Evolutionary conservation across 148 eudicot species (phyloP).

Genomic region (Rhododendron ovatum): DNA sequence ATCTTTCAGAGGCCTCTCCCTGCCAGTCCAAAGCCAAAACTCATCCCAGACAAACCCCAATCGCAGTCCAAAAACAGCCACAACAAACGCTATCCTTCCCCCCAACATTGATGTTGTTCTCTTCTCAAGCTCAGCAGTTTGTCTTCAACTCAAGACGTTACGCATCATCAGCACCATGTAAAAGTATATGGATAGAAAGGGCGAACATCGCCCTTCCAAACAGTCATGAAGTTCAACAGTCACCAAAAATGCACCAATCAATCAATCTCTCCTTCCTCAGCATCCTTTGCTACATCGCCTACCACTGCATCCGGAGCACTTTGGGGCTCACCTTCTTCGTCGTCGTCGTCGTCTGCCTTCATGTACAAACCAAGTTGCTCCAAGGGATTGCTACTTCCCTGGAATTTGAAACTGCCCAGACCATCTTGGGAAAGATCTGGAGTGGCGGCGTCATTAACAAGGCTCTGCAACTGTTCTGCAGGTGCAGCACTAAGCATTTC

Average conservation of each 20-base stretch:
- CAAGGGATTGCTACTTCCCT: conserved; percentile 69
- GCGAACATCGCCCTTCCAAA: neutral
- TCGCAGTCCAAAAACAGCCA: neutral
- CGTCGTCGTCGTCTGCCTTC: conserved; percentile 82
- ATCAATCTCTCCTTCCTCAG: conserved; percentile 75
- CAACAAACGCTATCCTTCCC: neutral
- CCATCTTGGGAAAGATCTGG: conserved; percentile 48
- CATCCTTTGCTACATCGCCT: conserved; percentile 28
- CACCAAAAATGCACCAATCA: no score
- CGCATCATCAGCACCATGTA: neutral
- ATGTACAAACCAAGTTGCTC: conserved; percentile 91
- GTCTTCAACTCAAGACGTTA: neutral
- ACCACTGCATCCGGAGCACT: conserved; percentile 20
- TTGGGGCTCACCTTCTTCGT: conserved; percentile 52
- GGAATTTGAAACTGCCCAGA: conserved; percentile 76
- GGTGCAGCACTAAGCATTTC: conserved; percentile 69
- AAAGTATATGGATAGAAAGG: neutral
- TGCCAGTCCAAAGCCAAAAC: neutral
- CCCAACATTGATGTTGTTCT: neutral
- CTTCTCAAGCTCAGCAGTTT: neutral
- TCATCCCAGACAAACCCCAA: neutral
- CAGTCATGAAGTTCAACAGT: neutral
- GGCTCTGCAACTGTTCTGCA: conserved; percentile 42
- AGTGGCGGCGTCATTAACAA: conserved; percentile 45
- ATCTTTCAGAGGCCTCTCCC: neutral